Conservation (phyloP, 805 yeast species). For the Yarrowia divulgata region DNA sequence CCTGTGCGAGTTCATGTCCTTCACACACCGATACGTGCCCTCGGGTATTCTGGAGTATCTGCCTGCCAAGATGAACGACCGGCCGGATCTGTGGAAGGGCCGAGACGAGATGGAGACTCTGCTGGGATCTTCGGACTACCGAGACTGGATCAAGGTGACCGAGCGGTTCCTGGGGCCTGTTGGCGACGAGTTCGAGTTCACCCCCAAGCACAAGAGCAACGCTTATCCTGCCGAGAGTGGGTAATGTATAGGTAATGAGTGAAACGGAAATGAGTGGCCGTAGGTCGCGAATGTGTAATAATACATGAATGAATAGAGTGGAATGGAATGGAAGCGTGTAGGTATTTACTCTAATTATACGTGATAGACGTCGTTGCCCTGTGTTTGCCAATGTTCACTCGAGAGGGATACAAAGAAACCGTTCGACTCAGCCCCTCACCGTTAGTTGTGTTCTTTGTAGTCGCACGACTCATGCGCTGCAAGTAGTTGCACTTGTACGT, state of each 20-base stretch:
- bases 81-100: slow-evolving; percentile 94
- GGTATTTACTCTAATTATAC: too few species aligned
- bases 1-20: slow-evolving; percentile 92
- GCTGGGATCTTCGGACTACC: slow-evolving; percentile 81
- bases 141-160: slow-evolving; percentile 94
- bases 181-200: slow-evolving; percentile 73
- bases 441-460: too few species aligned
- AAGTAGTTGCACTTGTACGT: too few species aligned
- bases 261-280: too few species aligned
- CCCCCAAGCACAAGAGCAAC: slow-evolving; percentile 95
- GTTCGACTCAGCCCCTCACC: too few species aligned
- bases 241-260: slow-evolving; percentile 5
- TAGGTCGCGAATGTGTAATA: too few species aligned
- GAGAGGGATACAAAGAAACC: too few species aligned
- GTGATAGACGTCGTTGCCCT: too few species aligned
- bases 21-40: slow-evolving; percentile 93
- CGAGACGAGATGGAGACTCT: slow-evolving; percentile 91
- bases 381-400: too few species aligned
- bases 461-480: too few species aligned
- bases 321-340: too few species aligned
- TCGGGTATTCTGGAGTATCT: slow-evolving; percentile 87
- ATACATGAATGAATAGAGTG: too few species aligned
- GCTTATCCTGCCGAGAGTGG: slow-evolving; percentile 55
- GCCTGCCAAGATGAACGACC: slow-evolving; percentile 88
- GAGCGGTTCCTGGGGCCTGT: slow-evolving; percentile 95